phyloP scores from a whole-genome alignment of 257 asterid species.

The Eustoma russellianum region DNA sequence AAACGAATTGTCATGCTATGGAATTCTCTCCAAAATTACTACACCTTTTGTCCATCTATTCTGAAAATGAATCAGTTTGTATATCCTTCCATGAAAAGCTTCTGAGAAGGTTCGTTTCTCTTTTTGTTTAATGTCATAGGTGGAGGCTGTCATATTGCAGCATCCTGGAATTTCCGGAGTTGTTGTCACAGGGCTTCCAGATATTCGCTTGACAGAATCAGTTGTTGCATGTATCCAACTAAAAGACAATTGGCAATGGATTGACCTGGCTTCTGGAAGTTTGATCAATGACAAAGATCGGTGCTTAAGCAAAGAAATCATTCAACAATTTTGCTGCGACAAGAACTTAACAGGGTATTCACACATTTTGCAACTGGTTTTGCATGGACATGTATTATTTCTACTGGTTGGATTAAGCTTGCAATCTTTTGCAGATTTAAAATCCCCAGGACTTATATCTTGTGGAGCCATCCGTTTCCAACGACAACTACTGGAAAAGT shows the following conservation, averaged over 20 bases:
- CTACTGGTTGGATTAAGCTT: neutral
- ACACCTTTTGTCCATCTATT: too few relatives aligned
- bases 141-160: slow-evolving; percentile 55
- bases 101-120: neutral
- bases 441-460: slow-evolving; percentile 49
- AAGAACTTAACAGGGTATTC: slow-evolving; percentile 58
- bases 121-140: slow-evolving; percentile 31
- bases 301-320: slow-evolving; percentile 41
- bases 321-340: slow-evolving; percentile 54
- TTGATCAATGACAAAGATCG: slow-evolving; percentile 16
- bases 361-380: too few relatives aligned
- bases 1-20: too few relatives aligned
- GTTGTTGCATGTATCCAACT: slow-evolving; percentile 56
- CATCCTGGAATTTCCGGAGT: slow-evolving; percentile 59
- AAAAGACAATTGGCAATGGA: slow-evolving; percentile 64
- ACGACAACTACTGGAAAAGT: slow-evolving; percentile 70
- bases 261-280: slow-evolving; percentile 23
- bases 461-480: slow-evolving; percentile 61
- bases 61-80: too few relatives aligned
- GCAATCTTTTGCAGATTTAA: slow-evolving; percentile 47
- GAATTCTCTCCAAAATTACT: too few relatives aligned
- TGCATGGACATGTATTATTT: neutral
- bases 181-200: slow-evolving; percentile 65
- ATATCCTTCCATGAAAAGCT: too few relatives aligned
- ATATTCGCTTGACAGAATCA: slow-evolving; percentile 61